Evolutionary conservation across 441 rosid species (phyloP).

Genomic region (Erysimum pusillum): DNA sequence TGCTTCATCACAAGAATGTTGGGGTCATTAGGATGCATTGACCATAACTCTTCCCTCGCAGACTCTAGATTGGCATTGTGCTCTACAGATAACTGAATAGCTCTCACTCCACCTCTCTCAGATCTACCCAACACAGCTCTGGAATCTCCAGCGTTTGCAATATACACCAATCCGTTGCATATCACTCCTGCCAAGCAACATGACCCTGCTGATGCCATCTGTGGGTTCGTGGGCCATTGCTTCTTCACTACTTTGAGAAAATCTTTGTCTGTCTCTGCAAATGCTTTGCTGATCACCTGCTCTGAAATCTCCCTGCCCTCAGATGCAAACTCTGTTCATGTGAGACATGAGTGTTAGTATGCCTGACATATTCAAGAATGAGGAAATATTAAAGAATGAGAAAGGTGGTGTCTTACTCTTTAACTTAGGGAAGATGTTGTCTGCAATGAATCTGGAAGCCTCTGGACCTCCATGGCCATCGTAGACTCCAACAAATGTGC

Average conservation of each 20-base stretch:
- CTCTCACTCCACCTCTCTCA: constrained; percentile 51
- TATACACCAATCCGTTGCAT: constrained; percentile 58
- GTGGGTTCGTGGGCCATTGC: constrained; percentile 61
- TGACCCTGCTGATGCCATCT: constrained; percentile 71
- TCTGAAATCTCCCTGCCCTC: constrained; percentile 51
- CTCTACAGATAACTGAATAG: constrained; percentile 63
- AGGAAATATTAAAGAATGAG: constrained; percentile 7
- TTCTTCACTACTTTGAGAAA: constrained; percentile 60
- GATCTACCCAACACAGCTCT: constrained; percentile 62
- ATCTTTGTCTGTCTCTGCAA: constrained; percentile 55
- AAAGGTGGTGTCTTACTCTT: constrained; percentile 58
- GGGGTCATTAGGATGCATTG: constrained; percentile 63
- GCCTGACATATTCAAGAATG: constrained; percentile 14
- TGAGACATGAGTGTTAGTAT: constrained; percentile 30
- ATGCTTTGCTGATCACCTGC: constrained; percentile 56
- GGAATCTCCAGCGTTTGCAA: constrained; percentile 70
- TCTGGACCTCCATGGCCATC: constrained; percentile 97
- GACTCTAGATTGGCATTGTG: constrained; percentile 63
- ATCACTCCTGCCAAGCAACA: constrained; percentile 68
- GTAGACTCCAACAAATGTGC: constrained; percentile 80
- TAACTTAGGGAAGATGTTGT: constrained; percentile 69
- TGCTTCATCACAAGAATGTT: constrained; percentile 62
- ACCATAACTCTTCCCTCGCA: constrained; percentile 61
- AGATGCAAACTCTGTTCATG: constrained; percentile 53
- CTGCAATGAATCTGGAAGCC: constrained; percentile 67